Percentiles rank a stretch among this genome's conserved stretches.
phyloP scores from a whole-genome alignment of 768 basidiomycete genomes.

The Boletus tylopilopsis region DNA sequence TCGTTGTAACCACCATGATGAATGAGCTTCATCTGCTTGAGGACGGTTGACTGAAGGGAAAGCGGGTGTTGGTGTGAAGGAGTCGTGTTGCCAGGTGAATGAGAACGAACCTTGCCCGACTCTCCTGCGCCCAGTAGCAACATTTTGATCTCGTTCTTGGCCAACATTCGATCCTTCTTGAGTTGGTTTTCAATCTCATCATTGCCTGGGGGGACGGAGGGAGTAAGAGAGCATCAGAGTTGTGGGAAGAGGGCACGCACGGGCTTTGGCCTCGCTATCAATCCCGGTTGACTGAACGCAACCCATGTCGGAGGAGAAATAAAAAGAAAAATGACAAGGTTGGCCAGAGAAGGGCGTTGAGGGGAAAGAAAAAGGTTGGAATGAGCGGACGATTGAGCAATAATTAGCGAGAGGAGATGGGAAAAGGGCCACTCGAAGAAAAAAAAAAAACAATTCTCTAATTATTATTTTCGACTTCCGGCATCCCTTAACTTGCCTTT shows the following conservation, averaged over 20 bases:
- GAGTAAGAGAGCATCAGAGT: not conserved
- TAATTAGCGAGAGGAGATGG: slow-evolving; percentile 25
- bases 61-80: not conserved
- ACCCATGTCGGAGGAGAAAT: slow-evolving; percentile 47
- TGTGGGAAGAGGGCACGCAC: slow-evolving; percentile 42
- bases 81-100: not conserved
- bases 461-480: slow-evolving; percentile 14
- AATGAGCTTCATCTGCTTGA: slow-evolving; percentile 98
- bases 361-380: slow-evolving; percentile 13
- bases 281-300: slow-evolving; percentile 67
- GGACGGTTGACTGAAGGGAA: slow-evolving; percentile 67
- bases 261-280: slow-evolving; percentile 80
- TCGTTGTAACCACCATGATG: slow-evolving; percentile 89
- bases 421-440: not conserved
- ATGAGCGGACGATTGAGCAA: slow-evolving; percentile 24
- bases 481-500: slow-evolving; percentile 12
- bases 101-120: slow-evolving; percentile 76
- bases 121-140: slow-evolving; percentile 92
- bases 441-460: too few species aligned
- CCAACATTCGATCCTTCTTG: slow-evolving; percentile 81
- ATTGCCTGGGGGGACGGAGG: slow-evolving; percentile 52
- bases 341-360: slow-evolving; percentile 1
- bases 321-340: slow-evolving; percentile 6
- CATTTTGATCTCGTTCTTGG: slow-evolving; percentile 97
- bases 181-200: slow-evolving; percentile 94